A percentile compares a stretch with the other conserved stretches of the same genome.
Evolutionary conservation across 1,284 basidiomycete genomes (phyloP).

Genomic region (Papiliotrema flavescens): DNA sequence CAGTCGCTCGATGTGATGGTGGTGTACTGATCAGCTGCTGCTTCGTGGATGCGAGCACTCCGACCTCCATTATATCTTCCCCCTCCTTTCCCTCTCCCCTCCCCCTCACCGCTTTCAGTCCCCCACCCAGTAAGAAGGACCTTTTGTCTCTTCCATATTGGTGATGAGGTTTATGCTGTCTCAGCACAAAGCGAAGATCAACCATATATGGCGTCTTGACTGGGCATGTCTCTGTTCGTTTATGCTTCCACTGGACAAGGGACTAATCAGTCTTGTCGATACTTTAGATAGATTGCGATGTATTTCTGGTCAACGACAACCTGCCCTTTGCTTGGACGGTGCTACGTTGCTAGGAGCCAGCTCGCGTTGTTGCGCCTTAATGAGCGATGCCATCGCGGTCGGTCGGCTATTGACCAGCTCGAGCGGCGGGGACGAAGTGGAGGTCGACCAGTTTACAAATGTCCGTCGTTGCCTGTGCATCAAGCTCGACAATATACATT

Average conservation of each 20-base stretch:
- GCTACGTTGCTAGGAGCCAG: too few species aligned
- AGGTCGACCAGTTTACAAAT: slow-evolving; percentile 3
- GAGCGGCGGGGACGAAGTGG: not conserved
- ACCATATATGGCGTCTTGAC: slow-evolving; percentile 24
- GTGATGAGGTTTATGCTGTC: slow-evolving; percentile 16
- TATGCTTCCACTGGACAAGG: slow-evolving; percentile 30
- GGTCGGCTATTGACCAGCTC: too few species aligned
- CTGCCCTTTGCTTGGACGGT: too few species aligned
- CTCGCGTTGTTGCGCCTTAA: too few species aligned
- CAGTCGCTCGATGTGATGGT: not conserved
- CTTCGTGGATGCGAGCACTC: too few species aligned
- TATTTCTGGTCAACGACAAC: not conserved
- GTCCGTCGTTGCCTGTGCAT: slow-evolving; percentile 34
- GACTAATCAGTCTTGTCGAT: slow-evolving; percentile 43
- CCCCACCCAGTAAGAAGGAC: slow-evolving; percentile 28
- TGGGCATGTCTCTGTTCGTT: slow-evolving; percentile 39
- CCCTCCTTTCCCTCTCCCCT: not conserved
- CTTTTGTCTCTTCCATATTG: slow-evolving; percentile 31
- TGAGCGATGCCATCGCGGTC: too few species aligned
- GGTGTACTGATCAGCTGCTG: not conserved
- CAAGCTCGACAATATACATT: not conserved
- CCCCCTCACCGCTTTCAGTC: slow-evolving; percentile 29
- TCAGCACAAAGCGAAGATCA: slow-evolving; percentile 26
- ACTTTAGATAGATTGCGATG: slow-evolving; percentile 8
- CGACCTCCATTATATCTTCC: not conserved